These are phyloP conservation scores for Pichia insulana DNA, from an alignment of 805 yeast species.

Conservation along the genomic window DNA sequence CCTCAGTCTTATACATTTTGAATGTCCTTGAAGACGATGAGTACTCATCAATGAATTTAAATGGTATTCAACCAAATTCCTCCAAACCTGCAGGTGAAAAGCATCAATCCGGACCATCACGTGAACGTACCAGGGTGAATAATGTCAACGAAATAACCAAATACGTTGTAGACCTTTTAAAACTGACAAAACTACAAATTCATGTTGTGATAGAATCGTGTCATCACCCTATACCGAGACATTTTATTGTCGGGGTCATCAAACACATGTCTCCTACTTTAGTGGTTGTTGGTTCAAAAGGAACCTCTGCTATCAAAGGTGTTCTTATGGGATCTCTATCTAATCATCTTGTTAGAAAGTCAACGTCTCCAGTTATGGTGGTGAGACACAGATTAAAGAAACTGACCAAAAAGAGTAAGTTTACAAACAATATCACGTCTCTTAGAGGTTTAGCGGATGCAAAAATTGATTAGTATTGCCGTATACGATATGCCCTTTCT, in stretches of 20 bases:
- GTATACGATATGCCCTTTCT: background rate
- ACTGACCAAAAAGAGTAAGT: conserved; percentile 46
- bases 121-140: conserved; percentile 33
- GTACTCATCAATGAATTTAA: conserved; percentile 27
- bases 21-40: conserved; percentile 44
- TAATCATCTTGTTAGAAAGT: conserved; percentile 62
- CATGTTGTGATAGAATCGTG: conserved; percentile 67
- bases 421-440: conserved; percentile 48
- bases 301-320: conserved; percentile 63
- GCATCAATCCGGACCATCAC: conserved; percentile 13
- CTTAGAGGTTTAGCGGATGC: conserved; percentile 35
- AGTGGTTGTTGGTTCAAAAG: conserved; percentile 70
- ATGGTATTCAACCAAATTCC: conserved; percentile 27
- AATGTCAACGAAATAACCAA: conserved; percentile 38
- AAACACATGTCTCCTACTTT: conserved; percentile 65
- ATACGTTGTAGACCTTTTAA: conserved; percentile 36
- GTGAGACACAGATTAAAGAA: conserved; percentile 66
- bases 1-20: conserved; percentile 70
- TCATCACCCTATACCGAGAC: conserved; percentile 70
- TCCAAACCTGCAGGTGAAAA: conserved; percentile 2
- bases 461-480: conserved; percentile 26
- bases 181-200: conserved; percentile 60
- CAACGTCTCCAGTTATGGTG: conserved; percentile 74
- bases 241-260: conserved; percentile 58
- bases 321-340: conserved; percentile 66